A percentile compares a stretch with the other conserved stretches of the same genome.
Evolutionary conservation across 1,139 yeast genomes (phyloP).

Genomic region (Candida pseudoviswanathii): DNA sequence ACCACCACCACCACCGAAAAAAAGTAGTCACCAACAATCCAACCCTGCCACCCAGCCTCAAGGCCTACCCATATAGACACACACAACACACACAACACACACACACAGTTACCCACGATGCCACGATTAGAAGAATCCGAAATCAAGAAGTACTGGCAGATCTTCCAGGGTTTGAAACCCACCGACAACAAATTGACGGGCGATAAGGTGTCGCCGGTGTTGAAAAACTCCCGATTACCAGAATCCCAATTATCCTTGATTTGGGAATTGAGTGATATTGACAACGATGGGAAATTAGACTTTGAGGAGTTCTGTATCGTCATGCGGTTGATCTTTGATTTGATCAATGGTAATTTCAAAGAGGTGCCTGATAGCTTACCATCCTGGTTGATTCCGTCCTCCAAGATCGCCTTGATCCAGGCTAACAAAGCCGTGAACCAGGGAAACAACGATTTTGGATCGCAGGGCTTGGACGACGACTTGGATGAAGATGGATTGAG

Average conservation of each 20-base stretch:
- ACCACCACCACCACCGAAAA: not conserved
- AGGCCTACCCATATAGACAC: not conserved
- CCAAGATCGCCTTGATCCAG: slow-evolving; percentile 79
- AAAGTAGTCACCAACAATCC: not conserved
- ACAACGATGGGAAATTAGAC: slow-evolving; percentile 86
- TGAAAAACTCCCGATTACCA: slow-evolving; percentile 83
- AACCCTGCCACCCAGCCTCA: no score
- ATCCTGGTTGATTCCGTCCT: slow-evolving; percentile 88
- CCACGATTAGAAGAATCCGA: slow-evolving; percentile 90
- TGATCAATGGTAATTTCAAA: slow-evolving; percentile 72
- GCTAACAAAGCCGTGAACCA: slow-evolving; percentile 68
- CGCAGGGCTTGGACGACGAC: slow-evolving; percentile 41
- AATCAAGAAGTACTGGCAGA: slow-evolving; percentile 95
- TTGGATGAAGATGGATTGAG: slow-evolving; percentile 54
- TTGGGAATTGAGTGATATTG: slow-evolving; percentile 94
- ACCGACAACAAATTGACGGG: slow-evolving; percentile 77
- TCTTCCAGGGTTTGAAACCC: slow-evolving; percentile 87
- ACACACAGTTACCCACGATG: slow-evolving; percentile 24
- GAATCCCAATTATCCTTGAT: slow-evolving; percentile 76
- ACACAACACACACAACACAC: not conserved
- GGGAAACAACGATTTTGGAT: slow-evolving; percentile 30
- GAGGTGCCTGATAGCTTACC: slow-evolving; percentile 76
- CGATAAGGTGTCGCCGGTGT: slow-evolving; percentile 81
- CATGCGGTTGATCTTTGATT: slow-evolving; percentile 90
- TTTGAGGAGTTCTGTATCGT: slow-evolving; percentile 98